Evolutionary conservation across 306 rosid species (phyloP).

Genomic region (Phaseolus lunatus): DNA sequence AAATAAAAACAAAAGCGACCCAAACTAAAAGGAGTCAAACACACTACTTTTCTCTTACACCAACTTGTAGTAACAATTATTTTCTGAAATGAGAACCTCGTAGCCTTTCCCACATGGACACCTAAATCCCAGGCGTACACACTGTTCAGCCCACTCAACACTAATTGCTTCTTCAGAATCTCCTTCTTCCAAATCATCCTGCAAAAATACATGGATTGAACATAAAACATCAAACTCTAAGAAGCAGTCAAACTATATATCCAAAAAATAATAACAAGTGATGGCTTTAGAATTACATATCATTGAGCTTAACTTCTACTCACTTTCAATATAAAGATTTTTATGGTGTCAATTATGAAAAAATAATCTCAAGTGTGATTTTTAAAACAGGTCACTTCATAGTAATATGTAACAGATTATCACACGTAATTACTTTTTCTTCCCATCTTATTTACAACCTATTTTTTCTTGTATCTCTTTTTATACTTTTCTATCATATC

Average conservation of each 20-base stretch:
- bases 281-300: not conserved
- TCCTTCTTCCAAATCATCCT: conserved; percentile 47
- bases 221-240: conserved; percentile 1
- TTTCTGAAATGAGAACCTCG: conserved; percentile 60
- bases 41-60: conserved; percentile 41
- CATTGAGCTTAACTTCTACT: not conserved
- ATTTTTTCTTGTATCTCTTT: no score
- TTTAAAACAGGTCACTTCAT: not conserved
- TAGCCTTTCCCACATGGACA: conserved; percentile 70
- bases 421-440: no score
- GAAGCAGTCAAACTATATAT: not conserved
- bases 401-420: no score
- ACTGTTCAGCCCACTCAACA: conserved; percentile 60
- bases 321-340: not conserved
- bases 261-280: not conserved
- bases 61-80: conserved; percentile 69
- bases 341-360: no score
- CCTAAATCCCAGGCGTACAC: conserved; percentile 53
- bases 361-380: not conserved
- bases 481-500: not conserved
- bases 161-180: conserved; percentile 55
- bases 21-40: not conserved
- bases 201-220: conserved; percentile 20
- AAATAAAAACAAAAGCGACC: conserved; percentile 15
- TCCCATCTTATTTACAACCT: no score